Conservation (phyloP, 1,284 basidiomycete genomes). For the Rhodotorula sp. region DNA sequence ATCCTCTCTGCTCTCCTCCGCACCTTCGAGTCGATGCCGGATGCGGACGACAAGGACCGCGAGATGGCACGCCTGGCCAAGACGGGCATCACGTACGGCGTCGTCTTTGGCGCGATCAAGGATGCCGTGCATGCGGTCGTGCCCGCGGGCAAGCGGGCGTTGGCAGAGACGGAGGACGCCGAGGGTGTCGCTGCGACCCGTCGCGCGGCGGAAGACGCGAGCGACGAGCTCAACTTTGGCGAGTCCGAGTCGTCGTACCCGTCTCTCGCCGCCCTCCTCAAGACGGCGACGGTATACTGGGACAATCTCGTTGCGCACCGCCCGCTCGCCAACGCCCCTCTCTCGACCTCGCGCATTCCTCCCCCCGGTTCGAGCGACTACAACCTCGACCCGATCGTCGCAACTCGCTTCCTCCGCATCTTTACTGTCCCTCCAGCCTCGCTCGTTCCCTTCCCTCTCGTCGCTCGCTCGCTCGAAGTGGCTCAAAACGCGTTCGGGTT, state of each 20-base stretch:
- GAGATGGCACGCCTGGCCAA: slow-evolving; percentile 2
- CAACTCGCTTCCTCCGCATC: slow-evolving; percentile 13
- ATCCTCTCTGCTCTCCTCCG: slow-evolving; percentile 11
- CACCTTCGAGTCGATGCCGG: slow-evolving; percentile 27
- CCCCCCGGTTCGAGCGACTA: background rate
- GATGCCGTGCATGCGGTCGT: background rate
- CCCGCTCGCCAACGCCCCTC: background rate
- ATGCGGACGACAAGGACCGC: background rate
- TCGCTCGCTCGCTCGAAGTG: slow-evolving; percentile 11
- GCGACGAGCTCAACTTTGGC: background rate
- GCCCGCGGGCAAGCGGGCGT: background rate
- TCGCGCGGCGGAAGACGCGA: background rate
- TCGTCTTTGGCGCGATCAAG: slow-evolving; percentile 20
- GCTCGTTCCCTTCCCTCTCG: slow-evolving; percentile 13
- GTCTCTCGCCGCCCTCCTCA: slow-evolving; percentile 5
- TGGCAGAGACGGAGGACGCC: background rate
- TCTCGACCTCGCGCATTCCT: background rate
- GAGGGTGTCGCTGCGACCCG: too few relatives aligned
- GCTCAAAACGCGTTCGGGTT: slow-evolving; percentile 23
- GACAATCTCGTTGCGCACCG: slow-evolving; percentile 4
- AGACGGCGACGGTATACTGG: slow-evolving; percentile 8
- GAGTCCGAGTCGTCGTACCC: slow-evolving; percentile 1
- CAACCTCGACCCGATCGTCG: background rate
- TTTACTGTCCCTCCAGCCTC: slow-evolving; percentile 3
- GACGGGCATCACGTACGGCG: slow-evolving; percentile 20